Base-by-base conservation (phyloP, 2,329 filamentous ascomycete genomes). In the Cryphonectria nitschkei region DNA sequence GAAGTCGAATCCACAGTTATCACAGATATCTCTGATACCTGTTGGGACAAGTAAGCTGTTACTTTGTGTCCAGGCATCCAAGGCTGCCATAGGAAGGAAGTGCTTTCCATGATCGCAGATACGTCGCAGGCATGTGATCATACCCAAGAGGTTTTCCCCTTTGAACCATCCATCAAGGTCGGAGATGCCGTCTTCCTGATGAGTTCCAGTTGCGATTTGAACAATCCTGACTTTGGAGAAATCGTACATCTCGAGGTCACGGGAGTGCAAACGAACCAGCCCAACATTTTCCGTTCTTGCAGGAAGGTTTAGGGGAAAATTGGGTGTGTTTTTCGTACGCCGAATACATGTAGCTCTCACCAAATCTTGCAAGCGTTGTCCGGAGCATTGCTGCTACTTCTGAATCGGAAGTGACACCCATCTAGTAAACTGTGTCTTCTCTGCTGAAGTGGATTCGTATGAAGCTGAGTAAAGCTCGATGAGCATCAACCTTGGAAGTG, bases 391-490 rank as follows among this genome's bases (percentile, higher is more conserved):
- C 0, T 56, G 4, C 26, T 16, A 5, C 4, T 32, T 56, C 3
- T 56, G 16, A 6, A 56, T 19, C 1, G 52, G 52, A 56, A 6
- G 52, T 56, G 52, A 26, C 26, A 56, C 52, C 52, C 26, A 32
- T 56, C 52, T 26, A 14, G 3, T 16, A 26, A 56, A 56, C 4
- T 56, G 52, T 29, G 5, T 56, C 52, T 56, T 56, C 11, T 56
- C 52, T 29, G 26, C 3, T 29, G 32, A n/a, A 29, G 9, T 32
- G 52, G 26, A 29, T 56, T 16, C 76, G 29, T 6, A 82, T 56
- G 62, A 83, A 83, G 22, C 68, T 68, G 0, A 83, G 70, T 0
- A 84, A 74, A 0, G 81, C 75, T 0, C 79, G 81, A 34, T 79
- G 80, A 70, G 84, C 81, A 29, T 83, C 79, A 0, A 26, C 1